Evolutionary conservation across 306 rosid species (phyloP).

Genomic region (barrel medic (Medicago truncatula)): MtrunA17r5.0-ANR NC_053049.1:49454501-49455000

Average conservation of each 20-base stretch:
- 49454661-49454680: constrained; percentile 94
- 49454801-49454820: constrained; percentile 81
- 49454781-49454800: constrained; percentile 86
- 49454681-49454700: constrained; percentile 85
- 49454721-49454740: constrained; percentile 29
- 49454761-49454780: constrained; percentile 74
- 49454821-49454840: constrained; percentile 79
- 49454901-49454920: constrained; percentile 48
- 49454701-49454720: constrained; percentile 27
- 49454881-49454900: constrained; percentile 49
- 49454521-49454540: constrained; percentile 40
- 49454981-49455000: background rate
- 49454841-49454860: constrained; percentile 44
- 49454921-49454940: background rate
- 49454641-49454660: constrained; percentile 83
- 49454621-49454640: constrained; percentile 47
- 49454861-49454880: constrained; percentile 16
- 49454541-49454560: background rate
- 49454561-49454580: background rate
- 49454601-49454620: background rate
- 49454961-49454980: background rate
- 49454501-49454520: constrained; percentile 57
- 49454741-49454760: constrained; percentile 22
- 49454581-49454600: background rate
- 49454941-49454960: too few relatives aligned